These are phyloP conservation scores for Cyphellophora europaea DNA, from an alignment of 2,329 filamentous ascomycete genomes.

Conservation along the genomic window DNA sequence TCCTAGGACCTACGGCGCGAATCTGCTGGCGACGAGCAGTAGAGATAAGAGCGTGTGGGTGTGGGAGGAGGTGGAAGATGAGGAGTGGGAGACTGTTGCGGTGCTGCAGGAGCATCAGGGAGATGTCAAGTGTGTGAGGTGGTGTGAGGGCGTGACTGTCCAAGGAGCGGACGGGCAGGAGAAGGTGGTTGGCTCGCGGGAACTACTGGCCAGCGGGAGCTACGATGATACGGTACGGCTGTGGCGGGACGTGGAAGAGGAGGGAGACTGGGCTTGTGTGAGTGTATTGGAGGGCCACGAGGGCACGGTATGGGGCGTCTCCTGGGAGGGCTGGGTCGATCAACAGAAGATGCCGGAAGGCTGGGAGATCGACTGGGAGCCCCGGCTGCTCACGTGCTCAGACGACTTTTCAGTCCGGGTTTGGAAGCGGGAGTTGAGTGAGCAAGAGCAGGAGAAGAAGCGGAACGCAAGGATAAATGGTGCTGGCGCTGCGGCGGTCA, in stretches of 20 bases:
- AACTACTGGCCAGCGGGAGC: constrained; percentile 78
- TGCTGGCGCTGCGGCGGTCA: constrained; percentile 3
- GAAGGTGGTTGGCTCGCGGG: constrained; percentile 23
- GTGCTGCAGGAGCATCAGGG: constrained; percentile 90
- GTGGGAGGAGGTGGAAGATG: constrained; percentile 92
- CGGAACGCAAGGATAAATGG: constrained; percentile 5
- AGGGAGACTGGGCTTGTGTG: constrained; percentile 94
- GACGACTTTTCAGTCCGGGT: constrained; percentile 72
- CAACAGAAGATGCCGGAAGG: constrained; percentile 11
- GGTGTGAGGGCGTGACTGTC: constrained; percentile 58
- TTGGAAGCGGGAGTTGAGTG: constrained; percentile 59
- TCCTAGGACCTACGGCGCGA: constrained; percentile 50
- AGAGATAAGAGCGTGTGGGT: constrained; percentile 96
- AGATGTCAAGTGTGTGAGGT: constrained; percentile 88
- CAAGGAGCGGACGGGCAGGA: constrained; percentile 9
- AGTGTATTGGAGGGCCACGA: constrained; percentile 69
- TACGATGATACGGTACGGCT: constrained; percentile 88
- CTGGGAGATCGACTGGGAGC: constrained; percentile 23
- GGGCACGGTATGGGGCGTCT: constrained; percentile 83
- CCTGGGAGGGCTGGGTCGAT: constrained; percentile 43
- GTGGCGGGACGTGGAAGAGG: constrained; percentile 61
- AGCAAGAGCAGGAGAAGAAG: constrained; percentile 36
- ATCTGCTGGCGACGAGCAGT: constrained; percentile 76
- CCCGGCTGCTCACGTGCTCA: constrained; percentile 69
- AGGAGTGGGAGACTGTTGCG: constrained; percentile 88